Evolutionary conservation across 2,329 filamentous ascomycete genomes (phyloP).

Genomic region (Fusarium nelsonii): DNA sequence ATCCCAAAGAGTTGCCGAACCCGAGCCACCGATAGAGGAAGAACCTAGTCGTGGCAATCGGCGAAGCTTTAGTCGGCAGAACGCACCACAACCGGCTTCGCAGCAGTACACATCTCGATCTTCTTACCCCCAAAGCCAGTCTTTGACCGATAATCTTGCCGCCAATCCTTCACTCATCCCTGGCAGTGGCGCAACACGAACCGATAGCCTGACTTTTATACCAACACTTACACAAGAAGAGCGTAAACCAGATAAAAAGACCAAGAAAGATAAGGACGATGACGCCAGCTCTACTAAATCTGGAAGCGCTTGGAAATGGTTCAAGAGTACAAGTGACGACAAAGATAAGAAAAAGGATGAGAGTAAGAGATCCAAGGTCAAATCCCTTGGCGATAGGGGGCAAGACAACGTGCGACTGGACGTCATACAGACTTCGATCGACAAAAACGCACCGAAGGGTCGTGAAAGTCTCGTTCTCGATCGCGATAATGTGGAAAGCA

Average conservation of each 20-base stretch:
- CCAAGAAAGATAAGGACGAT: conserved; percentile 78
- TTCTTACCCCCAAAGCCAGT: conserved; percentile 46
- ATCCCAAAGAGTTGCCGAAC: conserved; percentile 47
- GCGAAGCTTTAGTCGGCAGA: conserved; percentile 35
- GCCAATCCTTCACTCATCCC: conserved; percentile 73
- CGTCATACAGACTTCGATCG: conserved; percentile 87
- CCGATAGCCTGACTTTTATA: conserved; percentile 83
- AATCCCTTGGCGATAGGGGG: conserved; percentile 65
- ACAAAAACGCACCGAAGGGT: conserved; percentile 72
- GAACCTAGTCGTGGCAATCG: conserved; percentile 61
- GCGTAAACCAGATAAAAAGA: conserved; percentile 78
- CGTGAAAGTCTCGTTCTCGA: conserved; percentile 89
- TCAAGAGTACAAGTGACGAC: conserved; percentile 81
- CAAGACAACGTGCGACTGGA: conserved; percentile 88
- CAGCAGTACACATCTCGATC: conserved; percentile 49
- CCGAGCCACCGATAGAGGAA: conserved; percentile 51
- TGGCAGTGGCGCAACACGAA: conserved; percentile 74
- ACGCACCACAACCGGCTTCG: conserved; percentile 37
- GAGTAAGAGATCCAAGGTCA: conserved; percentile 75
- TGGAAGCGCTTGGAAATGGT: conserved; percentile 76
- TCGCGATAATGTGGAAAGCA: conserved; percentile 77
- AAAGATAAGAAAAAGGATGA: conserved; percentile 72
- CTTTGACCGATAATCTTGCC: conserved; percentile 48
- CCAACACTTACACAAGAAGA: conserved; percentile 78
- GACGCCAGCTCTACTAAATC: conserved; percentile 74